These are phyloP conservation scores for Lojkania enalia DNA, from an alignment of 2,329 filamentous ascomycete genomes.

Conservation along the genomic window DNA sequence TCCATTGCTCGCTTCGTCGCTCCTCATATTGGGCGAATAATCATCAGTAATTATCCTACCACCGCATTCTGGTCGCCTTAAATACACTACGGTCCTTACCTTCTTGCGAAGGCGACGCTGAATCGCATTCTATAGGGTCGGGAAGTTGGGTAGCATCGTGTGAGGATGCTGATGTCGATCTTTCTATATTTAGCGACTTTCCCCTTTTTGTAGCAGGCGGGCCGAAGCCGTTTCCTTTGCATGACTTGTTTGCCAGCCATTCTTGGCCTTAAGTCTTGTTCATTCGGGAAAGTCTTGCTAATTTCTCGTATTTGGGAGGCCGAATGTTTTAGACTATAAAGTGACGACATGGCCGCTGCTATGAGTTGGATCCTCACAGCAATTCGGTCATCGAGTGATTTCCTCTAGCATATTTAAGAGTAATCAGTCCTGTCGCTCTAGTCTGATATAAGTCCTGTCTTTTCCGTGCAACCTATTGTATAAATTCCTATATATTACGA, in stretches of 20 bases:
- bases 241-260: not conserved
- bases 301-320: not conserved
- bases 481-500: too few relatives aligned
- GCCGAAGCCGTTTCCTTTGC: not conserved
- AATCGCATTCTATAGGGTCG: not conserved
- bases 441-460: too few relatives aligned
- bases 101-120: not conserved
- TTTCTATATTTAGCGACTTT: not conserved
- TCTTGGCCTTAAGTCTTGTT: not conserved
- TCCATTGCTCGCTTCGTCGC: too few relatives aligned
- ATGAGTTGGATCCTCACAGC: too few relatives aligned
- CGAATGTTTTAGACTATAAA: not conserved
- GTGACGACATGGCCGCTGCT: not conserved
- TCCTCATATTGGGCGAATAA: too few relatives aligned
- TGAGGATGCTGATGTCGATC: constrained; percentile 1
- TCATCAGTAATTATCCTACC: not conserved
- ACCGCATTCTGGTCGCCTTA: not conserved
- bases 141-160: not conserved
- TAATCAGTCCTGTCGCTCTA: too few relatives aligned
- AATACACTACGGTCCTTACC: not conserved
- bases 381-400: too few relatives aligned
- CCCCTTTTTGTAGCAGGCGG: not conserved
- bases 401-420: too few relatives aligned
- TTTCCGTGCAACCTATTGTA: too few relatives aligned
- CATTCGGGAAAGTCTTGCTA: not conserved